Conservation (phyloP, 495 filamentous ascomycete genomes). For the Apiosordaria backusii region DNA sequence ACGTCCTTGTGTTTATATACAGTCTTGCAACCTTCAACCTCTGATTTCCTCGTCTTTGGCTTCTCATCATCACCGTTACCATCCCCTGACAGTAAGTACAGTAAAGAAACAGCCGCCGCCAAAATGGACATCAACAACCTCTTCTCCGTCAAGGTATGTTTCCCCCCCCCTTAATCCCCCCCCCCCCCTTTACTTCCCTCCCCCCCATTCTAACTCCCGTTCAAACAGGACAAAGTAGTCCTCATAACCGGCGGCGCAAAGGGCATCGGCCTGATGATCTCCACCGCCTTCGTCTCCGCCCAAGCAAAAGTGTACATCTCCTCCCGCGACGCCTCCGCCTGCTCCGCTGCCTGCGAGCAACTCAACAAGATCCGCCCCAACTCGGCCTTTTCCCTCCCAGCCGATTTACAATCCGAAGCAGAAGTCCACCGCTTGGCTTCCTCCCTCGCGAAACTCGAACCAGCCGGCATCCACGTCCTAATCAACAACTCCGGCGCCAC, state of each 20-base stretch:
- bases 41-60: not conserved
- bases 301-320: constrained; percentile 83
- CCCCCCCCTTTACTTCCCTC: not conserved
- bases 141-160: constrained; percentile 60
- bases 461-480: constrained; percentile 61
- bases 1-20: not conserved
- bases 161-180: constrained; percentile 15
- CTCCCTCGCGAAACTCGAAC: constrained; percentile 58
- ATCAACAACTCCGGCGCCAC: constrained; percentile 81
- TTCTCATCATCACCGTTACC: not conserved
- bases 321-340: constrained; percentile 54
- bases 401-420: constrained; percentile 34
- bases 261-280: constrained; percentile 74
- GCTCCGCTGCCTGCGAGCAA: constrained; percentile 26
- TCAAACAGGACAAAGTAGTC: constrained; percentile 37
- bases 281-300: constrained; percentile 71
- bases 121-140: constrained; percentile 54
- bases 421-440: constrained; percentile 62
- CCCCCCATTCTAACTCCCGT: not conserved
- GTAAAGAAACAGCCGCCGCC: not conserved
- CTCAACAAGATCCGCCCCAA: constrained; percentile 26
- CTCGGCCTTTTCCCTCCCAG: constrained; percentile 35
- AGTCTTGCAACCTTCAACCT: not conserved
- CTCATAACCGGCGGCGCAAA: constrained; percentile 50
- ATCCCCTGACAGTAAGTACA: not conserved